Evolutionary conservation across 805 yeast species (phyloP).

Genomic region (Yamadazyma phyllophila): DNA sequence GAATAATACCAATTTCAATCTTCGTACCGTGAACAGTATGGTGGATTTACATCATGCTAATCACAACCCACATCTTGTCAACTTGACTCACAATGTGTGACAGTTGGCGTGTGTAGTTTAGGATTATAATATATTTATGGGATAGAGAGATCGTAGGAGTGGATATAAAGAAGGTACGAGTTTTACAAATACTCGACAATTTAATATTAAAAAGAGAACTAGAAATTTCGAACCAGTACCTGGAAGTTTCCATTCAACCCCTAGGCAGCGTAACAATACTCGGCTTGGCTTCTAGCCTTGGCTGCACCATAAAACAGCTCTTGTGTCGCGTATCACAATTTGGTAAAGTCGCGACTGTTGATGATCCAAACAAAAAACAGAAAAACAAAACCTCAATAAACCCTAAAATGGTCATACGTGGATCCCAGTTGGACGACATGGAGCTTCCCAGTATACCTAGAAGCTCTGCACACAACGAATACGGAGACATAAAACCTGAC

Average conservation of each 20-base stretch:
- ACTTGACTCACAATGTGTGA: constrained; percentile 5
- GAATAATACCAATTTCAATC: constrained; percentile 10
- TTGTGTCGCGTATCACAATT: not conserved
- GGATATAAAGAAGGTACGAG: no score
- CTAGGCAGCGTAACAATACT: no score
- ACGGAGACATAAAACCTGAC: constrained; percentile 16
- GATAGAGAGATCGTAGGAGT: no score
- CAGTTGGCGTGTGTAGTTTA: not conserved
- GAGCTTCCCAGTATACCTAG: constrained; percentile 26
- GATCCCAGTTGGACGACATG: constrained; percentile 16
- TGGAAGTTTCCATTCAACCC: no score
- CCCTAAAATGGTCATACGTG: constrained; percentile 1
- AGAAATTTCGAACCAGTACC: no score
- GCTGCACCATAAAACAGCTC: not conserved
- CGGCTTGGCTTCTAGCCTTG: no score
- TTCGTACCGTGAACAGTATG: constrained; percentile 33
- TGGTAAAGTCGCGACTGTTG: not conserved
- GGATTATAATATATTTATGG: no score
- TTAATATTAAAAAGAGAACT: no score
- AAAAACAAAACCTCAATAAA: not conserved
- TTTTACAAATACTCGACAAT: no score
- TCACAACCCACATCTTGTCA: constrained; percentile 10
- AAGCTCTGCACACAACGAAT: not conserved
- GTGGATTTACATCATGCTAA: constrained; percentile 24
- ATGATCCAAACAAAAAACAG: constrained; percentile 3